Base-by-base conservation (phyloP, 2,329 filamentous ascomycete genomes). In the Paracorniculantispora psalliotae region DNA sequence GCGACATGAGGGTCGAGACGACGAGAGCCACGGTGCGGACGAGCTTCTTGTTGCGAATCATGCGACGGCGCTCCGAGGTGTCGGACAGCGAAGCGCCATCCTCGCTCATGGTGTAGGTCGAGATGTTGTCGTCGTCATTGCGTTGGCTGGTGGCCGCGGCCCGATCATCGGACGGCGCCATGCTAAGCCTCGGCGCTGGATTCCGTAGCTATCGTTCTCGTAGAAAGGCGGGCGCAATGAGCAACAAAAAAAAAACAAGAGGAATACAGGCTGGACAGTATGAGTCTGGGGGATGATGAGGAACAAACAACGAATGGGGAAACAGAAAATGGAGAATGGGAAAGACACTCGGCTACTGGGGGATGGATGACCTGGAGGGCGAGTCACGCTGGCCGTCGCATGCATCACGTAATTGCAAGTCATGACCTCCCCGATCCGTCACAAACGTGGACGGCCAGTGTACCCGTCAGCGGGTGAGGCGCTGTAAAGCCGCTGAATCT, bases 1-100 rank as follows among this genome's bases (percentile, higher is more conserved):
- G 81, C 15, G 83, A 78, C 17, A 79, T 79, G 17, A 84, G 63
- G 30, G 86, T 78, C 28, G 84, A 79, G 23, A 77, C 76, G 28
- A 79, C 63, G 66, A 86, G 85, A 58, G 84, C 79, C 48, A 81
- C 59, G 64, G 73, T 63, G 59, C 78, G 79, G 30, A 74, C 62
- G n/a, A 67, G 57, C 35, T 69, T 66, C 57, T 71, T 75, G 53
- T 64, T 66, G 44, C 65, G 67, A 26, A 65, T 59, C 44, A 62
- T 62, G 48, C 64, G 67, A 43, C 66, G 63, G 49, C 62, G 68
- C 39, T 51, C 52, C 13, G 59, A 56, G 15, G 52, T 52, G 17
- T 60, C 52, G 41, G 53, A 52, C 8, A 37, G 35, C 23, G 44
- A 46, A 35, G 19, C 33, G 48, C 35, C 47, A 43, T 58, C 56